Evolutionary conservation across 305 asterid species (phyloP).

Genomic region (Solanum chacoense): DNA sequence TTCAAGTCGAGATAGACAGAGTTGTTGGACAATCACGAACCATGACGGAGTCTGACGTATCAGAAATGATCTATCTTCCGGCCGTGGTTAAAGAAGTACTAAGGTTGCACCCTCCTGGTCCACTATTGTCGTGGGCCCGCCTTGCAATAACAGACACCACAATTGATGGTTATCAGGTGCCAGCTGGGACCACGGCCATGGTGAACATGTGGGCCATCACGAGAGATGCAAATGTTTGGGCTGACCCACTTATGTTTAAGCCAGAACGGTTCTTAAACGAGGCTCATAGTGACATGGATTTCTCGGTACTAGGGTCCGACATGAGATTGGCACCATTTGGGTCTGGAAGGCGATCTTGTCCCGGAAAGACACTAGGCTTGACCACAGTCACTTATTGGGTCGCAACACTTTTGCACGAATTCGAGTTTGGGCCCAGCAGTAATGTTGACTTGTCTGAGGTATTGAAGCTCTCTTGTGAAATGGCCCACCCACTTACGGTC

Average conservation of each 20-base stretch:
- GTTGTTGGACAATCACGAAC: conserved; percentile 42
- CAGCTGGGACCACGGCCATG: conserved; percentile 63
- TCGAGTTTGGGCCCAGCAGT: conserved; percentile 4
- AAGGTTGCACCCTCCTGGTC: conserved; percentile 78
- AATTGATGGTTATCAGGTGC: conserved; percentile 55
- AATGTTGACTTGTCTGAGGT: conserved; percentile 39
- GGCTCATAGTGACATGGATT: neutral
- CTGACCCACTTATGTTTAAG: conserved; percentile 36
- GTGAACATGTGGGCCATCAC: conserved; percentile 88
- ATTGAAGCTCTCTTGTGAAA: conserved; percentile 44
- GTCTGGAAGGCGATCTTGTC: conserved; percentile 57
- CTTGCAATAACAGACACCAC: conserved; percentile 43
- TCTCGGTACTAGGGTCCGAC: conserved; percentile 43
- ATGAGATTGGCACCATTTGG: conserved; percentile 53
- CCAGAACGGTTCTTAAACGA: conserved; percentile 43
- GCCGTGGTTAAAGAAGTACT: conserved; percentile 72
- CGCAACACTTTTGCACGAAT: conserved; percentile 39
- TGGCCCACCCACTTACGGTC: conserved; percentile 45
- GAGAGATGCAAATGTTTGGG: conserved; percentile 52
- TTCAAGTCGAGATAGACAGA: conserved; percentile 50
- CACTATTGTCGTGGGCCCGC: conserved; percentile 80
- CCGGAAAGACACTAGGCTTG: conserved; percentile 49
- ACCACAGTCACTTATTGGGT: conserved; percentile 41
- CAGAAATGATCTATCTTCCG: conserved; percentile 38
- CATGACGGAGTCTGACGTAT: conserved; percentile 37